Evolutionary conservation across 164 flowering plant species (phyloP).

Genomic region (Platanus orientalis): DNA sequence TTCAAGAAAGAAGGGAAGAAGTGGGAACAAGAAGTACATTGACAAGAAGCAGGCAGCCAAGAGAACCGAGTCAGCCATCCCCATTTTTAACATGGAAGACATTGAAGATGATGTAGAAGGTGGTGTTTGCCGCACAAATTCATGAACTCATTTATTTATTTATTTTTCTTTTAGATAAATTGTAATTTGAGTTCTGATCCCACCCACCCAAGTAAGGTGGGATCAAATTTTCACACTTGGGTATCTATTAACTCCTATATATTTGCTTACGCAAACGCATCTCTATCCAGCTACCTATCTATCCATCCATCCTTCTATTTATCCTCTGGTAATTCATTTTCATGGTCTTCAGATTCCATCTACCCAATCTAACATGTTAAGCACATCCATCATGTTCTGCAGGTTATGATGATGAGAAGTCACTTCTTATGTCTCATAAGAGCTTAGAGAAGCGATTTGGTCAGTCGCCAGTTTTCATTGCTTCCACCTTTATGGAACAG

Average conservation of each 20-base stretch:
- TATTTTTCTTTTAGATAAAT: not conserved
- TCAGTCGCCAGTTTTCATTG: constrained; percentile 91
- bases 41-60: not conserved
- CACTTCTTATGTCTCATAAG: constrained; percentile 96
- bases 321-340: not conserved
- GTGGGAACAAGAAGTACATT: constrained; percentile 29
- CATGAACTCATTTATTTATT: not conserved
- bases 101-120: constrained; percentile 17
- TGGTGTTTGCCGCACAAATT: constrained; percentile 9
- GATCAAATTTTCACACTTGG: not conserved
- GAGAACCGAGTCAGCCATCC: constrained; percentile 79
- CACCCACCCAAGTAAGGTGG: not conserved
- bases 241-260: not conserved
- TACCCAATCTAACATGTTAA: not conserved
- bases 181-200: not conserved
- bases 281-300: no score
- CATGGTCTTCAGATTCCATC: not conserved
- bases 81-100: constrained; percentile 62
- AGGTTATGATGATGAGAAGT: constrained; percentile 91
- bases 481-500: constrained; percentile 92
- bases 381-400: constrained; percentile 19
- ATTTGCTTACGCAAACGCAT: no score
- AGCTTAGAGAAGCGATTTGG: constrained; percentile 96
- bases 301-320: no score
- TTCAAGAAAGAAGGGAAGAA: constrained; percentile 72